Base-by-base conservation (phyloP, 352 stramenopile species). In the Pseudoperonospora humuli region DNA sequence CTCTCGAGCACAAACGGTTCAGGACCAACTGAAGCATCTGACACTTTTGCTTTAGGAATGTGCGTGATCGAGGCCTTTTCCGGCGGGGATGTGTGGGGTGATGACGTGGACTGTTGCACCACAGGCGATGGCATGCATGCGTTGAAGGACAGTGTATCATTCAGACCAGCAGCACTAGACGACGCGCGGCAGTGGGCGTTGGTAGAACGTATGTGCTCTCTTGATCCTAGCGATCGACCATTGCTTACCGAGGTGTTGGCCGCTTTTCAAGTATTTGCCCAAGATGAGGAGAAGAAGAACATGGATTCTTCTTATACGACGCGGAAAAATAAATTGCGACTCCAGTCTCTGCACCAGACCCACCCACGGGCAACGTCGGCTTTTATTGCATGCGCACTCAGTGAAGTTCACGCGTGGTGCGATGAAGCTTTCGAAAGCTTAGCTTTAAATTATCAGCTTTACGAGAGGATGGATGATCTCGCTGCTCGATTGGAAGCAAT, bases 51-150 rank as follows among this genome's bases (percentile, higher is more conserved):
- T 11, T 34, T 69, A 13, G 60, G 60, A 26, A 60, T 63, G 50
- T 66, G 60, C 32, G 50, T 46, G 7, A 37, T 73, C 4, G 57
- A 73, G 18, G 59, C 59, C 17, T 65, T 59, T 55, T 58, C 51
- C 1, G 28, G 29, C 24, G 56, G 47, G n/a, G 25, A 52, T 26
- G 29, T 57, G 3, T 58, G 54, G 54, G 24, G 33, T 7, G 13
- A 24, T 11, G 7, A 36, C 7, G 20, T n/a, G 20, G 11, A 1
- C 11, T 17, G 31, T 19, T 28, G 26, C 3, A n/a, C n/a, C n/a
- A n/a, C n/a, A n/a, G n/a, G n/a, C n/a, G n/a, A n/a, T n/a, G n/a
- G n/a, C n/a, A n/a, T n/a, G n/a, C n/a, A n/a, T n/a, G n/a, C n/a
- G n/a, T n/a, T n/a, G n/a, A n/a, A n/a, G n/a, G 20, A 19, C 15